A percentile compares a stretch with the other conserved stretches of the same genome.
These are phyloP conservation scores for Heliamphora exappendiculata DNA, from an alignment of 148 eudicot species.

Conservation along the genomic window DNA sequence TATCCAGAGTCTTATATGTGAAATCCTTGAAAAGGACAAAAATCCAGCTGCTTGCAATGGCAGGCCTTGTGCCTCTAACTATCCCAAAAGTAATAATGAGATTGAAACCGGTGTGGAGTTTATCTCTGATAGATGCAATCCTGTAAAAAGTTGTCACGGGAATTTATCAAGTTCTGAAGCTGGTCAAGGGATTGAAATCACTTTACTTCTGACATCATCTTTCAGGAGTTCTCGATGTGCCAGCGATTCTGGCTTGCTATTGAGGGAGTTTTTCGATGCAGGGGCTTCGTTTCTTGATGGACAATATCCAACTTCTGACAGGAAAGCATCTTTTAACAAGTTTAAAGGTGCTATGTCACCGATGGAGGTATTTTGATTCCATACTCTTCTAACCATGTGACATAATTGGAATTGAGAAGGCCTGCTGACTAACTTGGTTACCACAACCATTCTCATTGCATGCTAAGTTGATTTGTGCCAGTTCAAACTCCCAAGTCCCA, in stretches of 20 bases:
- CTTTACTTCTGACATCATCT: slow-evolving; percentile 35
- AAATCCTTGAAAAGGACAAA: slow-evolving; percentile 42
- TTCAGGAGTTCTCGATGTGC: slow-evolving; percentile 17
- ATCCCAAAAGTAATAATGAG: slow-evolving; percentile 19
- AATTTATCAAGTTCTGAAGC: slow-evolving; percentile 28
- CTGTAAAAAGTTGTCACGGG: slow-evolving; percentile 26
- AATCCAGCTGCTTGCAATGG: slow-evolving; percentile 23
- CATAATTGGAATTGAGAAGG: neutral
- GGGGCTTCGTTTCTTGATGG: slow-evolving; percentile 23
- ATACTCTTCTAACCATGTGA: neutral
- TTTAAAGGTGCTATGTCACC: slow-evolving; percentile 26
- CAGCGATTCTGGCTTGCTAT: slow-evolving; percentile 29
- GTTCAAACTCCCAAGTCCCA: neutral
- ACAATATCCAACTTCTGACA: slow-evolving; percentile 31
- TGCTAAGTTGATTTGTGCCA: neutral
- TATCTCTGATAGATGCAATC: slow-evolving; percentile 29
- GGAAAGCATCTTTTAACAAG: slow-evolving; percentile 21
- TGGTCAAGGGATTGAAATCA: slow-evolving; percentile 43
- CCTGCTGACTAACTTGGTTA: neutral
- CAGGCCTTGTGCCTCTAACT: slow-evolving; percentile 18
- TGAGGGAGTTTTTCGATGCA: slow-evolving; percentile 39
- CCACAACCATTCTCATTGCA: too few species aligned
- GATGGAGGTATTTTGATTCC: slow-evolving; percentile 33
- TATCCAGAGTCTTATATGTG: slow-evolving; percentile 59
- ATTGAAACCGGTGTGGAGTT: slow-evolving; percentile 34